Evolutionary conservation across 176 grass and related monocot species (phyloP), one percentile per base, ranked within the genome.

Genomic region (Aegilops speltoides): DNA sequence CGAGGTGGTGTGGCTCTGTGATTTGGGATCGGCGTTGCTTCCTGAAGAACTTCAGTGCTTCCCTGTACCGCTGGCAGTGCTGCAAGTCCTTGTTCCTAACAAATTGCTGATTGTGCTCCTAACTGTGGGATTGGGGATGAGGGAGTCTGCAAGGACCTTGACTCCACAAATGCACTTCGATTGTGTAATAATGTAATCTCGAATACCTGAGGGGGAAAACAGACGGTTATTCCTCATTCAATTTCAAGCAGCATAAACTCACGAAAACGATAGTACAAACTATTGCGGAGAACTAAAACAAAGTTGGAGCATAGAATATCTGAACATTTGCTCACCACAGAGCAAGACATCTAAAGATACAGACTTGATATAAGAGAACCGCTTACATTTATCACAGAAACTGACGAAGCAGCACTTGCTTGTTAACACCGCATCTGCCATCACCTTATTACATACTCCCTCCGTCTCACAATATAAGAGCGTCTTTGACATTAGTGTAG

Each of bases 371-470:
- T 71, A 62, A 33, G 64, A 71, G 81, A 84, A 82, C 7, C 61
- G 82, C 87, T 92, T 83, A 95, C 93, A 95, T 95, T 88, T 90
- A 86, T 95, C 93, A 83, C 87, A 95, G 79, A 92, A 95, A 90
- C 90, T 95, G 65, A 81, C 25, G 38, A 90, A 95, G 69, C 91
- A 93, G 82, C 91, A 93, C 82, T 85, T 90, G 88, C 88, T 87
- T 32, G 88, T 93, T 52, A 93, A 82, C 29, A 87, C 91, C 2
- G 91, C 91, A 83, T 90, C 91, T 88, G 63, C 72, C 85, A 90
- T 93, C 74, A 86, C 88, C 52, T 86, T 79, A 59, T 93, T 87
- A 87, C 91, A 93, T 31, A 31, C 31, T 31, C 3, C 31, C 31
- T 31, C 31, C 31, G 31, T 31, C 31, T 31, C 31, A 31, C 31